phyloP scores from a whole-genome alignment of 331 rosid species.

The Stylosanthes scabra region DNA sequence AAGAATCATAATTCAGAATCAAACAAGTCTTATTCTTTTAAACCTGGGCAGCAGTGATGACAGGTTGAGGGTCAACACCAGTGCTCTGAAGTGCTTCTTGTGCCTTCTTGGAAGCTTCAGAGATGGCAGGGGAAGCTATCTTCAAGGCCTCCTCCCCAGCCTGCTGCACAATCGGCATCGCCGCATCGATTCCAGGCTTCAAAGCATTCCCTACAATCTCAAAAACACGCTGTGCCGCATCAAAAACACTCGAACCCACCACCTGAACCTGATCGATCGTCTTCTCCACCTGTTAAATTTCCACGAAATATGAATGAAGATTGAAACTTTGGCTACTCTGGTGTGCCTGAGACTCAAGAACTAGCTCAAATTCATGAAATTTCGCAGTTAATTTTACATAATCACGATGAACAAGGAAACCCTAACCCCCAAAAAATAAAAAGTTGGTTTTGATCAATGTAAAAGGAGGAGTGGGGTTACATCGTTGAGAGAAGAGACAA shows the following conservation, averaged over 20 bases:
- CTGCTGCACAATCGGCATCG: conserved; percentile 69
- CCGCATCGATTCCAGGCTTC: conserved; percentile 79
- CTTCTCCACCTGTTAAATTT: conserved; percentile 68
- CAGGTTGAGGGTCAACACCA: conserved; percentile 75
- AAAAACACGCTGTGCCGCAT: conserved; percentile 50
- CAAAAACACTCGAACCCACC: conserved; percentile 64
- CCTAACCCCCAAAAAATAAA: no score
- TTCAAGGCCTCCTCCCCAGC: conserved; percentile 84
- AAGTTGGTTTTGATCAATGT: no score
- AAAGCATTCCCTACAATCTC: conserved; percentile 57
- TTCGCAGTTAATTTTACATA: no score
- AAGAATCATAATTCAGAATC: not conserved
- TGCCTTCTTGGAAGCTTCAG: conserved; percentile 81
- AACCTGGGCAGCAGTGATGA: conserved; percentile 81
- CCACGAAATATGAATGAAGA: not conserved
- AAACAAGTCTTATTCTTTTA: not conserved
- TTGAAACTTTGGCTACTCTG: conserved; percentile 26
- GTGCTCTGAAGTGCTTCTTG: conserved; percentile 78
- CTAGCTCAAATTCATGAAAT: not conserved
- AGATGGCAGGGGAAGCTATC: conserved; percentile 80
- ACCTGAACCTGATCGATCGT: conserved; percentile 81
- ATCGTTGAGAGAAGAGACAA: conserved; percentile 79
- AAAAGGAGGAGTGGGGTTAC: conserved; percentile 37
- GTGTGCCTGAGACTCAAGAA: conserved; percentile 4
- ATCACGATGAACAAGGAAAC: no score